Conservation (phyloP, 768 basidiomycete species). For the Scleroderma bovista region DNA sequence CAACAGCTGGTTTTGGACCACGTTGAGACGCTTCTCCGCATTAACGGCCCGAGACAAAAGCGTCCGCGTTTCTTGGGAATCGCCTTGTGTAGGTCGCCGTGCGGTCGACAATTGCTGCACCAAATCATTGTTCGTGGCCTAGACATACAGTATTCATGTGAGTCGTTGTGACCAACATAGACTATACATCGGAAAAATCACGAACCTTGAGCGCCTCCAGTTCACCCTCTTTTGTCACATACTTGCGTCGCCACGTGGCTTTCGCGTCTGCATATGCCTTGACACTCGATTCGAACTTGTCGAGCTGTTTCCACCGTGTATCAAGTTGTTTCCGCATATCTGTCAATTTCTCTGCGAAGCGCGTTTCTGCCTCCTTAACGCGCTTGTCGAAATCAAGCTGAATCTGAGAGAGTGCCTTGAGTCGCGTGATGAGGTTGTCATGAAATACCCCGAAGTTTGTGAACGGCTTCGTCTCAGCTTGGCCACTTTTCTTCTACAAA, state of each 20-base stretch:
- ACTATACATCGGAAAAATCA: neutral
- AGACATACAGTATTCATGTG: neutral
- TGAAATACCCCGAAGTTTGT: slow-evolving; percentile 94
- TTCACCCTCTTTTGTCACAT: slow-evolving; percentile 82
- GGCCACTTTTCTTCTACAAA: slow-evolving; percentile 62
- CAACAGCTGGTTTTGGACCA: slow-evolving; percentile 77
- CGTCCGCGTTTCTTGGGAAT: slow-evolving; percentile 65
- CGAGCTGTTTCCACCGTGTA: slow-evolving; percentile 83
- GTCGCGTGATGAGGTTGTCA: slow-evolving; percentile 83
- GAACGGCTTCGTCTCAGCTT: slow-evolving; percentile 85
- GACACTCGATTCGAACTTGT: slow-evolving; percentile 84
- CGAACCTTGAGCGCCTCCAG: slow-evolving; percentile 79
- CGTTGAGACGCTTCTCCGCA: slow-evolving; percentile 83
- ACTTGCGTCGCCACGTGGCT: slow-evolving; percentile 76
- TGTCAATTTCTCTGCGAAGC: slow-evolving; percentile 65
- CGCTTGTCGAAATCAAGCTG: slow-evolving; percentile 84
- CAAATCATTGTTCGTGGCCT: slow-evolving; percentile 75
- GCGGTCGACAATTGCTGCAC: slow-evolving; percentile 59
- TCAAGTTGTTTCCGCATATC: slow-evolving; percentile 88
- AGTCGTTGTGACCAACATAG: neutral
- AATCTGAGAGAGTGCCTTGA: slow-evolving; percentile 81
- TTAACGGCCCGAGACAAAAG: slow-evolving; percentile 71
- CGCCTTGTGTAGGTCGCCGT: slow-evolving; percentile 53
- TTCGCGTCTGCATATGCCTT: slow-evolving; percentile 81
- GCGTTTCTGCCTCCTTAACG: slow-evolving; percentile 69